Base-by-base conservation (phyloP, 352 stramenopile genomes). In the Pythium sukuiense region DNA sequence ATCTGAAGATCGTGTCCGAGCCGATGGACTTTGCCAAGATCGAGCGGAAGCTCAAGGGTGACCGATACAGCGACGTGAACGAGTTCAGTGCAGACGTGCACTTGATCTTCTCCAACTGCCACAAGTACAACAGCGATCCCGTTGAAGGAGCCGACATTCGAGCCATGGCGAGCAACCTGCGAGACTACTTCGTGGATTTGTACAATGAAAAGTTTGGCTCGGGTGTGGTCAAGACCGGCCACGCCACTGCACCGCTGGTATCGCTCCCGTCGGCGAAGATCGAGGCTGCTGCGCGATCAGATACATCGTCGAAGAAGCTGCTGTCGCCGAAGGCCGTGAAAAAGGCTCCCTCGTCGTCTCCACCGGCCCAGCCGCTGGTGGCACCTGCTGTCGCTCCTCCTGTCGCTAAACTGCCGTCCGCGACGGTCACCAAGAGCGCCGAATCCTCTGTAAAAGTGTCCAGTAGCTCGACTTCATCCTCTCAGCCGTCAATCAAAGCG, bases 11-110 rank as follows among this genome's bases (percentile, higher is more conserved):
- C 49, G 76, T 95, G 27, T 76, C 79, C 6, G 87, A 95, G 65
- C 87, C 87, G 1, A 95, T 93, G 87, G 85, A 95, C 74, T 93
- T 95, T 56, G 79, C 84, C 1, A 95, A 92, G 67, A 95, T 95
- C 49, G 87, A 95, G 64, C 80, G 81, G 14, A 95, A 95, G 54
- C 69, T 95, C n/a, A 93, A 93, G 63, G 83, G 79, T 14, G 85
- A 93, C 67, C 84, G 87, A 0, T 95, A 95, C 54, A 71, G 69
- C 33, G 88, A 83, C 32, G 68, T 90, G 32, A 85, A 88, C 48
- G 85, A 93, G 56, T 95, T 95, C 63, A 88, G 82, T 50, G 87
- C 87, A 9, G 87, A 95, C 53, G 84, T 95, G 7, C 85, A 94
- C 53, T 71, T 95, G 67, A 94, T 95, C 18, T 94, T 95, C 70